phyloP scores from a whole-genome alignment of 1,284 basidiomycete genomes.

The Moesziomyces parantarcticus region DNA sequence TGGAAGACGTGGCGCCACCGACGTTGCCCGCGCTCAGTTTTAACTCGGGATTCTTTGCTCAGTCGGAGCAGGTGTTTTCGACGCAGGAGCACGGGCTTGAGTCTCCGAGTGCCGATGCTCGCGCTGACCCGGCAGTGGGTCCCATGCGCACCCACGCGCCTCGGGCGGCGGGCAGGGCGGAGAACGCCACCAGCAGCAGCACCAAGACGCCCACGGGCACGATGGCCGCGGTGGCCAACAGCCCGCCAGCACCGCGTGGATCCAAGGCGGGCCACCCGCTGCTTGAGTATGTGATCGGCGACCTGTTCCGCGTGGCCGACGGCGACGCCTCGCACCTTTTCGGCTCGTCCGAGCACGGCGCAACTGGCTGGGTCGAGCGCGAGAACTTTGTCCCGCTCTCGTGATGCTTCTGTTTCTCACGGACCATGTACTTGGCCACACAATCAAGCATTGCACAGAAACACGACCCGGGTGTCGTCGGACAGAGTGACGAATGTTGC shows the following conservation, averaged over 20 bases:
- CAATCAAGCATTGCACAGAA: too few species aligned
- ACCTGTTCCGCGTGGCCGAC: constrained; percentile 43
- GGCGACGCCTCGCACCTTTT: constrained; percentile 32
- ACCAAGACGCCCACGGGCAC: constrained; percentile 5
- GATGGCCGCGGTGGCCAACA: constrained; percentile 45
- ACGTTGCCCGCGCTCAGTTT: constrained; percentile 42
- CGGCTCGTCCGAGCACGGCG: constrained; percentile 38
- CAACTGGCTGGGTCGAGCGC: constrained; percentile 48
- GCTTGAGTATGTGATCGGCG: constrained; percentile 46
- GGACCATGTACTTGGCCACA: too few species aligned
- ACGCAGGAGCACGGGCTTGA: constrained; percentile 8
- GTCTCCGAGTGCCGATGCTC: neutral
- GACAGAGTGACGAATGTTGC: neutral
- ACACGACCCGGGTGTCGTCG: too few species aligned
- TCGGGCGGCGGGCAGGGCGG: neutral
- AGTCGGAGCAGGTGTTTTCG: constrained; percentile 27
- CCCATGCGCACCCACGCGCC: neutral
- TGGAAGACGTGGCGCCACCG: constrained; percentile 6
- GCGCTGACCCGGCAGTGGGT: neutral
- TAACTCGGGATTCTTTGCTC: constrained; percentile 48
- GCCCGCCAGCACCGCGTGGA: constrained; percentile 7
- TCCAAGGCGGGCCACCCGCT: constrained; percentile 35
- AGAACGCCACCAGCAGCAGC: neutral
- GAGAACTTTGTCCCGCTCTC: constrained; percentile 43
- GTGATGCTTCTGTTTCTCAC: neutral